These are phyloP conservation scores for Tolypocladium inflatum DNA, from an alignment of 2,329 filamentous ascomycete genomes.

Conservation along the genomic window DNA sequence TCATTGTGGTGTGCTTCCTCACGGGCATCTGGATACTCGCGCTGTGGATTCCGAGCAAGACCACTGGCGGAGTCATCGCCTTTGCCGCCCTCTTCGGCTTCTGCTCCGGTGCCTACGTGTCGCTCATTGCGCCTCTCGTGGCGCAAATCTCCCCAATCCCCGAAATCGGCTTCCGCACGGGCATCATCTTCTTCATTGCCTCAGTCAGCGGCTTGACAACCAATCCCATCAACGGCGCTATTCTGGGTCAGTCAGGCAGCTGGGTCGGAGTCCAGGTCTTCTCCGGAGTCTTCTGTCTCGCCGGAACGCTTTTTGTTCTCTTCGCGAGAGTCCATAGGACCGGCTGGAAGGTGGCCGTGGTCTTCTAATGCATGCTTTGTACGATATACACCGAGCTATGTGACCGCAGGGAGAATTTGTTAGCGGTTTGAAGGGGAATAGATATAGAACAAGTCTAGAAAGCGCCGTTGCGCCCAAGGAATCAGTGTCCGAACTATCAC, in stretches of 20 bases:
- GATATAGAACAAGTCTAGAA: not conserved
- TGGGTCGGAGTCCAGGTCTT: not conserved
- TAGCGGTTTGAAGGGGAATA: not conserved
- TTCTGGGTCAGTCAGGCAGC: not conserved
- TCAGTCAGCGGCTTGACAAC: not conserved
- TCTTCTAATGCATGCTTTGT: not conserved
- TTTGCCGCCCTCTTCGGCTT: conserved; percentile 33
- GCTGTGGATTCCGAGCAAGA: conserved; percentile 11
- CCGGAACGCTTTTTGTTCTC: not conserved
- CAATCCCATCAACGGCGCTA: not conserved
- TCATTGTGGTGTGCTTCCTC: conserved; percentile 23
- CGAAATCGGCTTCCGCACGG: not conserved
- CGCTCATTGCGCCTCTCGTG: conserved; percentile 26
- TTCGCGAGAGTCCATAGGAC: not conserved
- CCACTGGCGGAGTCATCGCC: conserved; percentile 27
- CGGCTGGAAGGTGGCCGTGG: not conserved
- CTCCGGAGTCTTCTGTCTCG: not conserved
- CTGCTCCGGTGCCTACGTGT: conserved; percentile 30
- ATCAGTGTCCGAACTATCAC: too few species aligned
- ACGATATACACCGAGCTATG: not conserved
- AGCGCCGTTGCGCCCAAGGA: too few species aligned
- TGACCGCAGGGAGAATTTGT: not conserved
- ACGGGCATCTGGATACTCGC: not conserved
- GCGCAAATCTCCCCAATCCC: conserved; percentile 33
- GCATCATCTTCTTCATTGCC: not conserved